Conservation (phyloP, 495 filamentous ascomycete species). For the Penicillium dipodomyicola region DNA sequence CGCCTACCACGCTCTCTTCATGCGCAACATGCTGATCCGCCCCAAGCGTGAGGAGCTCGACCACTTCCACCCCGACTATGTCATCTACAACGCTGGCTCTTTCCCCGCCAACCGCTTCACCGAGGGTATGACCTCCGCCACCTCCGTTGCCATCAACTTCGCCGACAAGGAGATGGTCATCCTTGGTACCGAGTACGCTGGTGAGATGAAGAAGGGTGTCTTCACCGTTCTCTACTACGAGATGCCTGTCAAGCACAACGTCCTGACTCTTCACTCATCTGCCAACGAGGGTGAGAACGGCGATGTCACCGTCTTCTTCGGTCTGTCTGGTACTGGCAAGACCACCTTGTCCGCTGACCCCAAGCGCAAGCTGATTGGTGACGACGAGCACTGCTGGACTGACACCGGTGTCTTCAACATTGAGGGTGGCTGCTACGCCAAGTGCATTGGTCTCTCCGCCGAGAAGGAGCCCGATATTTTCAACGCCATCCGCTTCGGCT, state of each 20-base stretch:
- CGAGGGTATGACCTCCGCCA: slow-evolving; percentile 94
- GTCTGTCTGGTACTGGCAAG: slow-evolving; percentile 97
- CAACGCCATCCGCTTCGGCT: slow-evolving; percentile 92
- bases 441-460: slow-evolving; percentile 94
- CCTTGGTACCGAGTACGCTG: slow-evolving; percentile 97
- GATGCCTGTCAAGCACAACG: slow-evolving; percentile 99
- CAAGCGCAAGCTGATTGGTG: slow-evolving; percentile 93
- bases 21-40: slow-evolving; percentile 99
- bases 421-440: slow-evolving; percentile 98
- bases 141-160: slow-evolving; percentile 84
- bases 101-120: slow-evolving; percentile 99
- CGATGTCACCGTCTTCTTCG: slow-evolving; percentile 98
- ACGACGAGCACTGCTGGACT: slow-evolving; percentile 99
- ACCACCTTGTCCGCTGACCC: slow-evolving; percentile 96
- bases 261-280: slow-evolving; percentile 93
- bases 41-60: slow-evolving; percentile 85
- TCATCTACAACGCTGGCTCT: slow-evolving; percentile 97
- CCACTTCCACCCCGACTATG: slow-evolving; percentile 98
- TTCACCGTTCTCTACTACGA: slow-evolving; percentile 99
- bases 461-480: slow-evolving; percentile 99
- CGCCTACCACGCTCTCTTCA: slow-evolving; percentile 99
- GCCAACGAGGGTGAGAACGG: slow-evolving; percentile 85
- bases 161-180: slow-evolving; percentile 96
- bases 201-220: slow-evolving; percentile 99
- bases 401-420: slow-evolving; percentile 98